phyloP scores from a whole-genome alignment of 1,284 basidiomycete species.

The Ganoderma multipileum region DNA sequence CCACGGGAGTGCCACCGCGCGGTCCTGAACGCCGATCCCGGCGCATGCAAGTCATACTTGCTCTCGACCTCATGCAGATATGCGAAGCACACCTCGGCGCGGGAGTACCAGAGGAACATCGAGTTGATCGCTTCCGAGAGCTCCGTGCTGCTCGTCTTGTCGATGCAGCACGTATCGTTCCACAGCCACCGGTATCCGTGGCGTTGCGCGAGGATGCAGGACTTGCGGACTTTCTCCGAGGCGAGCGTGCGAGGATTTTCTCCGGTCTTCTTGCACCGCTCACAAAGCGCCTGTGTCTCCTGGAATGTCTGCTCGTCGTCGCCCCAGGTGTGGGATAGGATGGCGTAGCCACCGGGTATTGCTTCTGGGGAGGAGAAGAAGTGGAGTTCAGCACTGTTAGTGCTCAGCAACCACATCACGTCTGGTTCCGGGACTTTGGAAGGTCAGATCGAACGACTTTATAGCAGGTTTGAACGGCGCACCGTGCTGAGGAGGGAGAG shows the following conservation, averaged over 20 bases:
- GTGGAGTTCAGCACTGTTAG: slow-evolving; percentile 2
- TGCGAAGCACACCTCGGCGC: slow-evolving; percentile 2
- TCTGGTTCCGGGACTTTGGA: neutral
- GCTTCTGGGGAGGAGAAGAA: slow-evolving; percentile 4
- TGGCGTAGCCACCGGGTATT: slow-evolving; percentile 2
- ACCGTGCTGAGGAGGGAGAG: too few species aligned
- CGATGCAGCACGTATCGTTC: slow-evolving; percentile 9
- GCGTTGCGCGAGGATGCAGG: neutral
- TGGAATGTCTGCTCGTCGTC: neutral
- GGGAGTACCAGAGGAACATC: slow-evolving; percentile 7
- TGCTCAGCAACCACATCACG: slow-evolving; percentile 12
- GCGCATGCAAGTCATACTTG: neutral
- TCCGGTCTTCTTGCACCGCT: neutral
- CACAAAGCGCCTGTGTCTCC: neutral
- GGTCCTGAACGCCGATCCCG: neutral
- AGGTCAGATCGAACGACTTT: neutral
- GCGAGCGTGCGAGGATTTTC: neutral
- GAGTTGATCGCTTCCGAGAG: slow-evolving; percentile 1
- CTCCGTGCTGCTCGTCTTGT: slow-evolving; percentile 3
- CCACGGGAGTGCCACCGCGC: neutral
- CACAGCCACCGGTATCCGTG: neutral
- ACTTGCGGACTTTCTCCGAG: slow-evolving; percentile 1
- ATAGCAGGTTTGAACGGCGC: neutral
- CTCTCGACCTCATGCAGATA: neutral
- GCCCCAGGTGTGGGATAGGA: slow-evolving; percentile 6